Evolutionary conservation across 495 filamentous ascomycete species (phyloP).

Genomic region (Terfezia boudieri): DNA sequence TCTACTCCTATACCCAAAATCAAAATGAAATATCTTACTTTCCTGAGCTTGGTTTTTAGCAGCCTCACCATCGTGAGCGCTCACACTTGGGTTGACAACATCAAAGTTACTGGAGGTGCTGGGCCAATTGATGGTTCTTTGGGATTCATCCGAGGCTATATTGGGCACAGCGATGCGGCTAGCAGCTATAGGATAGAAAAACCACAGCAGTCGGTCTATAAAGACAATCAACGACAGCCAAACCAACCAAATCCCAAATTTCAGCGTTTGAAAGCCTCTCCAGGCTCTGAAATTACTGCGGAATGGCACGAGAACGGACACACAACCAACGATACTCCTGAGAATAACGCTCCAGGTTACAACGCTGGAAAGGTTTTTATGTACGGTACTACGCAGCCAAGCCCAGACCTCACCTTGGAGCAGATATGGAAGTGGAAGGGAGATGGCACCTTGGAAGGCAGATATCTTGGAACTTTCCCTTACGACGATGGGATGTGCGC

Average conservation of each 20-base stretch:
- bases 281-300: constrained; percentile 7
- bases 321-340: constrained; percentile 4
- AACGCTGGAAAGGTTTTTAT: constrained; percentile 9
- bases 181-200: constrained; percentile 1
- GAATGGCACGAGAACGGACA: constrained; percentile 16
- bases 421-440: constrained; percentile 10
- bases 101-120: not conserved
- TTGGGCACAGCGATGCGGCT: constrained; percentile 1
- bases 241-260: not conserved
- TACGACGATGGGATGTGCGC: constrained; percentile 15
- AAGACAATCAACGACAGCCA: constrained; percentile 1
- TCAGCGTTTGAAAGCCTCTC: constrained; percentile 8
- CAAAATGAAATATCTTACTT: not conserved
- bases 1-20: not conserved
- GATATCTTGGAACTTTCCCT: not conserved
- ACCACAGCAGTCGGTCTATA: not conserved
- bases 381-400: constrained; percentile 9
- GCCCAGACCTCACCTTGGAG: constrained; percentile 1
- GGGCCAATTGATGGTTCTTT: not conserved
- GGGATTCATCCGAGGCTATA: constrained; percentile 5
- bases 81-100: not conserved
- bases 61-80: not conserved
- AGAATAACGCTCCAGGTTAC: not conserved
- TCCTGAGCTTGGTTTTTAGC: not conserved
- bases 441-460: constrained; percentile 6